These are phyloP conservation scores for Boletus rubescentipes DNA, from an alignment of 768 basidiomycete genomes.

Conservation along the genomic window DNA sequence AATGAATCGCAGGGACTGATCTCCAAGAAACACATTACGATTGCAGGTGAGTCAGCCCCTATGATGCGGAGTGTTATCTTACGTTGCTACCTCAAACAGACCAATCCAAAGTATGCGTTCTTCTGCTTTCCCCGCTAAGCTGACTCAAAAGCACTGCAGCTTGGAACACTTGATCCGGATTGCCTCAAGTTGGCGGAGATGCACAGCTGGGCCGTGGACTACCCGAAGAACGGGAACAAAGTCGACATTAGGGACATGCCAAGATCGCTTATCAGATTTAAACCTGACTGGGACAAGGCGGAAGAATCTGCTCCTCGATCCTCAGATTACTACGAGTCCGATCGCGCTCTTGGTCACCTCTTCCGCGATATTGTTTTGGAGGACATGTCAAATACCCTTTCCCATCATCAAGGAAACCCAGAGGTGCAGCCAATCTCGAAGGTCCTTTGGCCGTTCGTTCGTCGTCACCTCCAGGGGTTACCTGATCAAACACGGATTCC, in stretches of 20 bases:
- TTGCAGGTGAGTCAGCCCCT: conserved; percentile 52
- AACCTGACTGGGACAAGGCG: conserved; percentile 77
- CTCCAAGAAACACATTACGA: conserved; percentile 64
- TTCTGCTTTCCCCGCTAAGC: background rate
- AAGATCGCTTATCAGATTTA: conserved; percentile 55
- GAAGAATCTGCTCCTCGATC: conserved; percentile 53
- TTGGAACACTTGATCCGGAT: conserved; percentile 56
- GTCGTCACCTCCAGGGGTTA: conserved; percentile 15
- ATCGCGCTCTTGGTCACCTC: conserved; percentile 67
- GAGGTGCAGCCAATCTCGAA: conserved; percentile 34
- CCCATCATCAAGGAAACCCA: conserved; percentile 11
- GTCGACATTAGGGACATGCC: conserved; percentile 59
- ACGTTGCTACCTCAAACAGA: conserved; percentile 40
- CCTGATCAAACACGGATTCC: background rate
- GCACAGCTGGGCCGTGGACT: conserved; percentile 70
- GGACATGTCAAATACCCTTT: conserved; percentile 26
- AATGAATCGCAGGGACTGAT: conserved; percentile 55
- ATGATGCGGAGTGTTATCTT: background rate
- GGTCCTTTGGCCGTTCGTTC: conserved; percentile 22
- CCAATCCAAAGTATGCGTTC: conserved; percentile 58
- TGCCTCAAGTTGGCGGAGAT: conserved; percentile 62
- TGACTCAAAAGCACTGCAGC: conserved; percentile 33
- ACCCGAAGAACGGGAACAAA: conserved; percentile 72
- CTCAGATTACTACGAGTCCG: conserved; percentile 71
- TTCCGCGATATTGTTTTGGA: conserved; percentile 60